phyloP scores from a whole-genome alignment of 768 basidiomycete species.

The Ramaria rubella region DNA sequence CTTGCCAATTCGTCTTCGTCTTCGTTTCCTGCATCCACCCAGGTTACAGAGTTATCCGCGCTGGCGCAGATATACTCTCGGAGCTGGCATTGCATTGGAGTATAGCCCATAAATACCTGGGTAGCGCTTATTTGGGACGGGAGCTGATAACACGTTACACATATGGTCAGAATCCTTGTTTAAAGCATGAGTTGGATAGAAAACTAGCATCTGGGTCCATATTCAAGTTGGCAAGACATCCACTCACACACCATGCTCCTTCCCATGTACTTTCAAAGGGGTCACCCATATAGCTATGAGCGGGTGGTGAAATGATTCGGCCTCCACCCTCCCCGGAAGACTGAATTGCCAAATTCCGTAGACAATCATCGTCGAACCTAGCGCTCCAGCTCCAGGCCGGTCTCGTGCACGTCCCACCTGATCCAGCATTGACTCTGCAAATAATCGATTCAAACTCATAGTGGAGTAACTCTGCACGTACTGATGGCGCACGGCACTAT shows the following conservation, averaged over 20 bases:
- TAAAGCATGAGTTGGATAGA: neutral
- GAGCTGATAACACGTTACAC: neutral
- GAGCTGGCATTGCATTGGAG: neutral
- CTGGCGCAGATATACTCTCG: neutral
- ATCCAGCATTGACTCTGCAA: neutral
- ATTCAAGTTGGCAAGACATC: neutral
- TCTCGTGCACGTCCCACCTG: neutral
- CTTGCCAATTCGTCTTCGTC: neutral
- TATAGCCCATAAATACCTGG: neutral
- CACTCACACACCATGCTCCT: constrained; percentile 4
- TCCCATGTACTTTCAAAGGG: neutral
- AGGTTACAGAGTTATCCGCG: neutral
- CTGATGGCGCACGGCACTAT: neutral
- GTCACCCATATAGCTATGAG: neutral
- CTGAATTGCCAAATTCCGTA: neutral
- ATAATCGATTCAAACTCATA: neutral
- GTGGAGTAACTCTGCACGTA: neutral
- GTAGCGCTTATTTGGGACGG: neutral
- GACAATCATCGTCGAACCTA: neutral
- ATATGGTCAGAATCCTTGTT: neutral
- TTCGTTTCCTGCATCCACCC: neutral
- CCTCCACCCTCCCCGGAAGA: neutral
- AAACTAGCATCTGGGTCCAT: neutral
- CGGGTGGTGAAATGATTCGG: neutral
- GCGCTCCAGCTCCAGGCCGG: neutral